Base-by-base conservation (phyloP, 768 basidiomycete genomes). In the Xanthoconium stramineum region DNA sequence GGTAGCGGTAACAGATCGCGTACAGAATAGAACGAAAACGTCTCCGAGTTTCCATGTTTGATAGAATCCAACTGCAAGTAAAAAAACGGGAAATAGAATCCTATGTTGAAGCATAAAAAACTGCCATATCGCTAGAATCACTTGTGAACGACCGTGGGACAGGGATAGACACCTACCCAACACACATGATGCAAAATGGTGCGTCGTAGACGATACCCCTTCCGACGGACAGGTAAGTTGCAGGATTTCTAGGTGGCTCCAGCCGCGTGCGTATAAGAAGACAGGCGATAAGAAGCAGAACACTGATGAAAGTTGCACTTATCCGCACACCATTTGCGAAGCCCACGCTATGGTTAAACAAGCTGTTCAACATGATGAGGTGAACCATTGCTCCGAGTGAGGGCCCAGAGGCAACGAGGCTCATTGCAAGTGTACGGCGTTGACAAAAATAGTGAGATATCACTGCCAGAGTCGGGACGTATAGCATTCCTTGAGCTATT, bases 1-100 rank as follows among this genome's bases (percentile, higher is more conserved):
- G 24, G 24, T 24, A 24, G 24, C 24, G 24, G 24, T 24, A 24
- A 13, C 14, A 5, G 36, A 6, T 54, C 29, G 49, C 67, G 11
- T 53, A 84, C 84, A 32, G 77, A 77, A 56, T 84, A 83, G 56
- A 86, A 85, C 0, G 84, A 80, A 6, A 24, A 24, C 24, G 2
- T 24, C 24, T 24, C 24, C 24, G 24, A 24, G 24, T 24, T 24
- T 24, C 24, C 24, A 24, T 24, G 24, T 4, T 24, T 24, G 24
- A 24, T 24, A 24, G 24, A 24, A 24, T 24, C 24, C 24, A 24
- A 24, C 24, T 24, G 24, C 4, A 24, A 24, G 24, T 24, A 24
- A 24, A 24, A 24, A 4, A 85, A 70, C 0, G 83, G 82, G 46
- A 75, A 81, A 56, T 75, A 82, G 33, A 81, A 62, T 3, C 77